Evolutionary conservation across 2,329 filamentous ascomycete genomes (phyloP).

Genomic region (Hypoxylon sp.): DNA sequence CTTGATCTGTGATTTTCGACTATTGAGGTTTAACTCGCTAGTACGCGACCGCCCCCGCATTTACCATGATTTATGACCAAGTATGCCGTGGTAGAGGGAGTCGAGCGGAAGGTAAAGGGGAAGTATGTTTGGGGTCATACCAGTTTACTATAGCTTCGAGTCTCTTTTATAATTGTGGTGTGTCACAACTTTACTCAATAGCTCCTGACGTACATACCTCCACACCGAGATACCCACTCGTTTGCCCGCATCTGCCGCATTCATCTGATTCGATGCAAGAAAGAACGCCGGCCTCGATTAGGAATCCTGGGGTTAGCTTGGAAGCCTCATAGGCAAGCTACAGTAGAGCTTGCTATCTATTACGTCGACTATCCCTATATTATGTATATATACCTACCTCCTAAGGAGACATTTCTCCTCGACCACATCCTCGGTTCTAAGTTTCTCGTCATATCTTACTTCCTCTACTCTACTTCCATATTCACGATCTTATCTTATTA

Average conservation of each 20-base stretch:
- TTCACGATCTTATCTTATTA: too few species aligned
- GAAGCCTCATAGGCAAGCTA: too few species aligned
- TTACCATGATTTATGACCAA: background rate
- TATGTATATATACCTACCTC: conserved; percentile 12
- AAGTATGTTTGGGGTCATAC: background rate
- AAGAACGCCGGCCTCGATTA: conserved; percentile 4
- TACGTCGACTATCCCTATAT: conserved; percentile 8
- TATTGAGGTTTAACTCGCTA: conserved; percentile 7
- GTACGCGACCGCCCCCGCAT: conserved; percentile 1
- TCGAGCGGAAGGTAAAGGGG: background rate
- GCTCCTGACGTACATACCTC: conserved; percentile 20
- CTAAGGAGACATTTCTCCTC: background rate
- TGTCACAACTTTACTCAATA: background rate
- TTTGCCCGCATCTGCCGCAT: conserved; percentile 1
- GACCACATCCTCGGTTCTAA: background rate
- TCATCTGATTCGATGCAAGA: conserved; percentile 10
- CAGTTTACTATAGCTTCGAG: background rate
- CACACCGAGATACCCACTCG: conserved; percentile 5
- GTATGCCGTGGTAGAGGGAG: background rate
- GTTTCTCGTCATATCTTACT: background rate
- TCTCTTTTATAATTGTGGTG: conserved; percentile 7
- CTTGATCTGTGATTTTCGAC: conserved; percentile 2
- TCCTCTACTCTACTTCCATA: background rate
- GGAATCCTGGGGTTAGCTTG: conserved; percentile 2
- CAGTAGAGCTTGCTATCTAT: conserved; percentile 4